These are phyloP conservation scores for Hygrocybe coccinea DNA, from an alignment of 768 basidiomycete genomes.

Conservation along the genomic window DNA sequence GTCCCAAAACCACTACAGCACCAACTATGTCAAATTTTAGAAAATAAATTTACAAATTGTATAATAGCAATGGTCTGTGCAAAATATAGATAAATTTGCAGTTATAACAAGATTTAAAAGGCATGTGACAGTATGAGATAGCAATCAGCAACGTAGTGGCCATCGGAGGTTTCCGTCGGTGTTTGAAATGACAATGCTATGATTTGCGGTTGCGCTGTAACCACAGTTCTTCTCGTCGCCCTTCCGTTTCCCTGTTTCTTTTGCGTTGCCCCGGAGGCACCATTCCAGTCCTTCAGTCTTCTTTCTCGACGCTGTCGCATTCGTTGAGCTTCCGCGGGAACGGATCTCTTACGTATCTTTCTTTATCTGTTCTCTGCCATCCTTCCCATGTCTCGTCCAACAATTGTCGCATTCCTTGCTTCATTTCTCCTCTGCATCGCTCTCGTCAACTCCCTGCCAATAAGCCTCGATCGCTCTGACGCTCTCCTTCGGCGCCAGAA, in stretches of 20 bases:
- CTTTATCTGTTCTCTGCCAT: conserved; percentile 17
- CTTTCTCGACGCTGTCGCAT: conserved; percentile 12
- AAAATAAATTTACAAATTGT: no score
- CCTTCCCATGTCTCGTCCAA: conserved; percentile 24
- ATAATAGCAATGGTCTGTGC: no score
- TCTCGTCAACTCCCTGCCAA: neutral
- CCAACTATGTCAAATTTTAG: no score
- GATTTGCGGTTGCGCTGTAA: neutral
- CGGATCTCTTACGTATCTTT: conserved; percentile 31
- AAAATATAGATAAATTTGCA: no score
- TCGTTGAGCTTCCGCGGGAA: conserved; percentile 48
- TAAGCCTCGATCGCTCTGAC: neutral
- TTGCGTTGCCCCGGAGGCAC: conserved; percentile 39
- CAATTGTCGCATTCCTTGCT: conserved; percentile 17
- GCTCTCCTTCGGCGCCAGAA: conserved; percentile 31
- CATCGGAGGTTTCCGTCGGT: no score
- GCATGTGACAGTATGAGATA: no score
- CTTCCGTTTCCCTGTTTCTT: conserved; percentile 25
- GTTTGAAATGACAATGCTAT: neutral
- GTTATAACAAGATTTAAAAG: no score
- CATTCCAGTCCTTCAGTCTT: conserved; percentile 40
- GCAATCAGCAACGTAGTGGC: no score
- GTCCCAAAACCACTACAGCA: no score
- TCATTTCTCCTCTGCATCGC: neutral
- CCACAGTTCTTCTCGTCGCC: conserved; percentile 19